Conservation (phyloP, 1,284 basidiomycete species). For the Xerocomus minutiporus region DNA sequence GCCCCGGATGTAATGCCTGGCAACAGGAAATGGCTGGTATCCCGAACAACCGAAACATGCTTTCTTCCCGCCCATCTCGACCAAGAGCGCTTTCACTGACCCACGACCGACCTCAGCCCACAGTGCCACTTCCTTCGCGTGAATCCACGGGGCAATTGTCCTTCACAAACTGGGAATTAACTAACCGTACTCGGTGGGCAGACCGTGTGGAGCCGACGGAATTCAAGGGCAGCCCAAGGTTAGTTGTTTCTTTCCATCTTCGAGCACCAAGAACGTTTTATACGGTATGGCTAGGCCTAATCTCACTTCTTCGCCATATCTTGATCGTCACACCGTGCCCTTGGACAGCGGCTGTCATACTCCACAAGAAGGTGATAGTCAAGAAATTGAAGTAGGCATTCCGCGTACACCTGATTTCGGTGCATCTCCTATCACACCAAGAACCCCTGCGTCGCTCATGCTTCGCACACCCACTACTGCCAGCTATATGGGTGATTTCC, state of each 20-base stretch:
- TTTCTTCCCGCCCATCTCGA: slow-evolving; percentile 15
- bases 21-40: slow-evolving; percentile 4
- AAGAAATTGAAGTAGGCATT: slow-evolving; percentile 38
- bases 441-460: slow-evolving; percentile 44
- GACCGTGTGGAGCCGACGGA: slow-evolving; percentile 15
- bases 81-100: slow-evolving; percentile 30
- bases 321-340: slow-evolving; percentile 8
- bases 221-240: slow-evolving; percentile 16
- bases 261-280: slow-evolving; percentile 5
- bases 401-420: slow-evolving; percentile 45
- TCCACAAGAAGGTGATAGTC: slow-evolving; percentile 19
- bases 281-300: slow-evolving; percentile 13
- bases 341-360: slow-evolving; percentile 10
- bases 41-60: neutral
- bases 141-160: slow-evolving; percentile 31
- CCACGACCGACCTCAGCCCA: slow-evolving; percentile 22
- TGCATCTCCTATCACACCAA: slow-evolving; percentile 46
- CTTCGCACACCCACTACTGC: slow-evolving; percentile 43
- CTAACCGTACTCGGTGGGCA: slow-evolving; percentile 22
- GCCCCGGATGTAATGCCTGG: slow-evolving; percentile 14
- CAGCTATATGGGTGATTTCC: slow-evolving; percentile 33
- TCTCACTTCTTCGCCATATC: slow-evolving; percentile 13
- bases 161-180: slow-evolving; percentile 27
- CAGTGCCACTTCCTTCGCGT: slow-evolving; percentile 22
- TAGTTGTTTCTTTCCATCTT: neutral